Conservation (phyloP, 495 filamentous ascomycete species). For the Lichenothelia convexa region DNA sequence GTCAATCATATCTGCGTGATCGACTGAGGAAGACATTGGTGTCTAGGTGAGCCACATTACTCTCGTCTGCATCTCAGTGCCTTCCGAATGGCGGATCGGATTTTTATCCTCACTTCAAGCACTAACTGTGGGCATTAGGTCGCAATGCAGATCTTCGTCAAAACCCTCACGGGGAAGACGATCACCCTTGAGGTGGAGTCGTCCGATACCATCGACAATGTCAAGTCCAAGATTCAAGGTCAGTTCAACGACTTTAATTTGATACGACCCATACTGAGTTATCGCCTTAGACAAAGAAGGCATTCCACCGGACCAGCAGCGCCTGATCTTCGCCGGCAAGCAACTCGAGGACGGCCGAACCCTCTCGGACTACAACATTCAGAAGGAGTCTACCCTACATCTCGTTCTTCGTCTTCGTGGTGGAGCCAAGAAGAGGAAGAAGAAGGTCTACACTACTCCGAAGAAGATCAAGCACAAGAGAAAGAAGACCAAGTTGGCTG, state of each 20-base stretch:
- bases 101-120: too few species aligned
- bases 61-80: too few species aligned
- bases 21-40: conserved; percentile 22
- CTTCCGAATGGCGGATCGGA: too few species aligned
- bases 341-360: conserved; percentile 99
- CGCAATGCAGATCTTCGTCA: conserved; percentile 99
- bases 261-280: conserved; percentile 1
- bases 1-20: not conserved
- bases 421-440: conserved; percentile 99
- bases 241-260: conserved; percentile 7
- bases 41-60: conserved; percentile 16
- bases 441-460: conserved; percentile 99
- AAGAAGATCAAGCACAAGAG: conserved; percentile 99
- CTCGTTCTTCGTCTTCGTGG: conserved; percentile 93
- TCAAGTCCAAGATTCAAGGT: conserved; percentile 87
- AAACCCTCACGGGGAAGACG: conserved; percentile 99
- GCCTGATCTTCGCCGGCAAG: conserved; percentile 99
- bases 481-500: conserved; percentile 98
- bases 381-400: conserved; percentile 99
- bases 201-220: conserved; percentile 98
- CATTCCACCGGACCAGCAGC: conserved; percentile 99
- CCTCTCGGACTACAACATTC: conserved; percentile 99
- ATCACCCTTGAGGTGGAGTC: conserved; percentile 99
- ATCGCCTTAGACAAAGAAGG: conserved; percentile 76
- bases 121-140: conserved; percentile 19